A percentile compares a stretch with the other conserved stretches of the same genome.
phyloP scores from a whole-genome alignment of 129 eudicot genomes.

The Chrysanthemum makinoi region DNA sequence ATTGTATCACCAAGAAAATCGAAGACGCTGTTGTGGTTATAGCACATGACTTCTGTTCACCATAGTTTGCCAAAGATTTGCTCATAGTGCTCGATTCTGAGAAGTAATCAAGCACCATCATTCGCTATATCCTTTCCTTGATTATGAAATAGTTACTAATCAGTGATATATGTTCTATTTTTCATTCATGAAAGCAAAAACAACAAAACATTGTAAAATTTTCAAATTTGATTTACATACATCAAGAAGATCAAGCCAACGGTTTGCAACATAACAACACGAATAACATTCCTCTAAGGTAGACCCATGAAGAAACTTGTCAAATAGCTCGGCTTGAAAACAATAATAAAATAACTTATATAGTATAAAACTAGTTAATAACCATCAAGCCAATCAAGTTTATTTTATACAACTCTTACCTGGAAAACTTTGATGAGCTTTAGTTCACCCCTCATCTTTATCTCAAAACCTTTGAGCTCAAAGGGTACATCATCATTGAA shows the following conservation, averaged over 20 bases:
- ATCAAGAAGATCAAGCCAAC: constrained; percentile 99
- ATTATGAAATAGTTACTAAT: constrained; percentile 65
- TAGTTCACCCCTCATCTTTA: constrained; percentile 99
- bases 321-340: constrained; percentile 96
- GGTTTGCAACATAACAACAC: constrained; percentile 94
- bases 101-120: constrained; percentile 85
- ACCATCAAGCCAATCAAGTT: constrained; percentile 6
- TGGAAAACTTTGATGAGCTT: constrained; percentile 99
- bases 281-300: constrained; percentile 96
- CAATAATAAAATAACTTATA: constrained; percentile 19
- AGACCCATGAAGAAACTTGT: constrained; percentile 91
- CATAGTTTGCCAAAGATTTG: constrained; percentile 95
- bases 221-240: constrained; percentile 57
- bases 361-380: constrained; percentile 5
- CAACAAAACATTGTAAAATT: not conserved
- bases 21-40: constrained; percentile 97
- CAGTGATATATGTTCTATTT: constrained; percentile 2
- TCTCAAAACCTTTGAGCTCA: constrained; percentile 98
- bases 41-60: constrained; percentile 95
- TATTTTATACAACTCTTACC: constrained; percentile 40
- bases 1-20: constrained; percentile 97
- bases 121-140: constrained; percentile 95
- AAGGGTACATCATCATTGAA: constrained; percentile 95
- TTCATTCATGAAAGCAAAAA: not conserved
- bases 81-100: constrained; percentile 99